A percentile compares a stretch with the other conserved stretches of the same genome.
phyloP scores from a whole-genome alignment of 306 rosid genomes.

The Corylus americana region DNA sequence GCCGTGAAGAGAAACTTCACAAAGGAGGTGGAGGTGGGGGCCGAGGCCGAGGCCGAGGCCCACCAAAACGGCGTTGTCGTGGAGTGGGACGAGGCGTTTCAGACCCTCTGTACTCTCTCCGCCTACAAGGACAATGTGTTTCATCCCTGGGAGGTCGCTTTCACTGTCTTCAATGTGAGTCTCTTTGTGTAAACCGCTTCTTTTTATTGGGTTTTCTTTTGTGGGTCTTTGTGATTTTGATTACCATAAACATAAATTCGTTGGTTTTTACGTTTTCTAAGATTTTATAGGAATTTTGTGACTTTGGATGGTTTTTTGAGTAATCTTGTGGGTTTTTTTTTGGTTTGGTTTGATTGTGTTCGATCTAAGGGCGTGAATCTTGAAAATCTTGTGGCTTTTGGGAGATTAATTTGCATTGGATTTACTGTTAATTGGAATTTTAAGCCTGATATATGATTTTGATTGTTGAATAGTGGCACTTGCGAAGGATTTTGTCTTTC shows the following conservation, averaged over 20 bases:
- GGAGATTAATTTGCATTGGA: background rate
- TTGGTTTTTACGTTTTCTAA: background rate
- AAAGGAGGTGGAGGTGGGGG: constrained; percentile 44
- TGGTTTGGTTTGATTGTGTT: background rate
- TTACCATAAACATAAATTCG: background rate
- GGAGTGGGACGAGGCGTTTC: constrained; percentile 87
- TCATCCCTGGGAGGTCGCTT: constrained; percentile 96
- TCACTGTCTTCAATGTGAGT: constrained; percentile 78
- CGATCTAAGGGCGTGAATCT: background rate
- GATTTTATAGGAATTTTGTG: background rate
- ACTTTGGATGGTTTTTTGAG: background rate
- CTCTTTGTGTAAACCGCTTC: background rate
- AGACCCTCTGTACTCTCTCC: constrained; percentile 54
- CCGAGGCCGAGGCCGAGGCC: constrained; percentile 22
- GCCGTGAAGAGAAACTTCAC: constrained; percentile 70
- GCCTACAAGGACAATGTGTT: constrained; percentile 81
- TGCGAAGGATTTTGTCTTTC: background rate
- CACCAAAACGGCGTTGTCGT: constrained; percentile 38
- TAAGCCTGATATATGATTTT: background rate
- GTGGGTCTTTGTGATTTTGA: constrained; percentile 2
- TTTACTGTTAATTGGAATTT: background rate
- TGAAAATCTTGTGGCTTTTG: background rate
- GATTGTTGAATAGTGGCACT: background rate
- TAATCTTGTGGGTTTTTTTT: background rate
- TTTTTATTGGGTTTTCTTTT: background rate